Conservation (phyloP, 352 stramenopile genomes). For the Aphanomyces euteiches region DNA sequence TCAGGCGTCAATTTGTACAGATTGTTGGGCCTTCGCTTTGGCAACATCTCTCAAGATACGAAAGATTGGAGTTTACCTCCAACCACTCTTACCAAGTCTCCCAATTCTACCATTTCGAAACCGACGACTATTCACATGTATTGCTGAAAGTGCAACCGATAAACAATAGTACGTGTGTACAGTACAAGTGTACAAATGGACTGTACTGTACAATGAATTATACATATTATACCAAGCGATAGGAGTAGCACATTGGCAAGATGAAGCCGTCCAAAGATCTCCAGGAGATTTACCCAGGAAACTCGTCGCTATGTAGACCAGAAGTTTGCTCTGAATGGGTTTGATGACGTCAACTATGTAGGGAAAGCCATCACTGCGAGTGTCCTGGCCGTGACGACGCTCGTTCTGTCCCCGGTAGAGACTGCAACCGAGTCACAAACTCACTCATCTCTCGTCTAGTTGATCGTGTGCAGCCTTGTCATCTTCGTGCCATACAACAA, state of each 20-base stretch:
- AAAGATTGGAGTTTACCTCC: too few relatives aligned
- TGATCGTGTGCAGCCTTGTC: background rate
- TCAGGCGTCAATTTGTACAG: too few relatives aligned
- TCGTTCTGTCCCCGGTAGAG: background rate
- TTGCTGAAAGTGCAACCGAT: too few relatives aligned
- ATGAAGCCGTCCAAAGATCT: background rate
- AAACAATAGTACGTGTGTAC: too few relatives aligned
- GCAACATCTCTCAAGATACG: too few relatives aligned
- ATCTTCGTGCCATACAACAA: background rate
- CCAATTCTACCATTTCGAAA: too few relatives aligned
- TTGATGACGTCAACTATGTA: background rate
- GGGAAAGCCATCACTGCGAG: background rate
- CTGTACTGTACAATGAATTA: too few relatives aligned
- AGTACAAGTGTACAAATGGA: too few relatives aligned
- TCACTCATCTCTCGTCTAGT: background rate
- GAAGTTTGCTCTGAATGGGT: background rate
- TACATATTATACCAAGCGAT: too few relatives aligned
- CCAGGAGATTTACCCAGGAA: constrained; percentile 21
- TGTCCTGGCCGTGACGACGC: background rate
- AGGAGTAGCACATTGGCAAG: background rate
- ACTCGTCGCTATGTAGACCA: constrained; percentile 23
- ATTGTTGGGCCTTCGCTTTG: too few relatives aligned
- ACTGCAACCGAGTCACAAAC: background rate
- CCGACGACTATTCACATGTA: too few relatives aligned
- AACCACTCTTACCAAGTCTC: too few relatives aligned